Evolutionary conservation across 2,329 filamentous ascomycete species (phyloP).

Genomic region (Fusarium clavum): DNA sequence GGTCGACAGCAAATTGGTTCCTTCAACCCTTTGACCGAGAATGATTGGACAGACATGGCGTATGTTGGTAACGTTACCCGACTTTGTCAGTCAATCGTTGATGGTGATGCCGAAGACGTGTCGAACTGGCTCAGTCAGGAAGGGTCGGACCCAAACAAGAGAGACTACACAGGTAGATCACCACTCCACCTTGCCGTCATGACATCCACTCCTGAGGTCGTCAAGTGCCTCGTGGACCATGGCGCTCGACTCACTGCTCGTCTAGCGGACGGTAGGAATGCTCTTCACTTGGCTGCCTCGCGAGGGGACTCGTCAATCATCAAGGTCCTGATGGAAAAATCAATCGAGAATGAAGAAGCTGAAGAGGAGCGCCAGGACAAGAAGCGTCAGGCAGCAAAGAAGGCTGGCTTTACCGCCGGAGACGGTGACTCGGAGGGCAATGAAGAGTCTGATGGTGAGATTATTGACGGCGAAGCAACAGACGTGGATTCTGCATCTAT

Average conservation of each 20-base stretch:
- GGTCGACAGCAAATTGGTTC: conserved; percentile 77
- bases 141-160: conserved; percentile 74
- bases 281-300: conserved; percentile 83
- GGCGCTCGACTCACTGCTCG: conserved; percentile 80
- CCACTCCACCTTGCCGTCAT: conserved; percentile 82
- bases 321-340: conserved; percentile 77
- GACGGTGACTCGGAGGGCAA: conserved; percentile 3
- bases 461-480: conserved; percentile 59
- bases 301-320: conserved; percentile 77
- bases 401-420: conserved; percentile 5
- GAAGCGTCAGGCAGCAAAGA: conserved; percentile 55
- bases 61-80: conserved; percentile 83
- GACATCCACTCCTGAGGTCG: conserved; percentile 75
- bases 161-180: conserved; percentile 83
- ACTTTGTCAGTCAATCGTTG: conserved; percentile 84
- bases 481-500: conserved; percentile 59
- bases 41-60: conserved; percentile 92
- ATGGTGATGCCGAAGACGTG: conserved; percentile 77
- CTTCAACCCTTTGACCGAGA: conserved; percentile 83
- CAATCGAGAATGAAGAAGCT: conserved; percentile 76
- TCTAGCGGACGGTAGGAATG: conserved; percentile 82
- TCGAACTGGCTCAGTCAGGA: conserved; percentile 76
- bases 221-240: conserved; percentile 76
- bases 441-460: conserved; percentile 57
- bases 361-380: conserved; percentile 69